These are phyloP conservation scores for Lactuca saligna DNA, from an alignment of 129 eudicot genomes.

Conservation along the genomic window DNA sequence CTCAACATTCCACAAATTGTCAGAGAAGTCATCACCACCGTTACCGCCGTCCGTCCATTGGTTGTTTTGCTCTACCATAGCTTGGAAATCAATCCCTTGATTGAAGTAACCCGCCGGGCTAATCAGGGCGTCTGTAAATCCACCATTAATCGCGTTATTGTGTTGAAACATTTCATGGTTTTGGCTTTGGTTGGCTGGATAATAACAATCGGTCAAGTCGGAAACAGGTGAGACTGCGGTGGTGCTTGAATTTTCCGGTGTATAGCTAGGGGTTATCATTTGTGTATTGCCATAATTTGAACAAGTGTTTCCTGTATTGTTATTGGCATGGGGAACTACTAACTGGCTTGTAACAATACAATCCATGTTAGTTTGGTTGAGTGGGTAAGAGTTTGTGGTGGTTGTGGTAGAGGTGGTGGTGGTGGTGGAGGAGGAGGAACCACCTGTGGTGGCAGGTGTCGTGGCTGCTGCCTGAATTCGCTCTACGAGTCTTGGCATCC, in stretches of 20 bases:
- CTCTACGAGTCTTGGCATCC: slow-evolving; percentile 95
- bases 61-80: slow-evolving; percentile 41
- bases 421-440: slow-evolving; percentile 42
- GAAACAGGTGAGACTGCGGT: slow-evolving; percentile 64
- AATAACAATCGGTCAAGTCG: slow-evolving; percentile 66
- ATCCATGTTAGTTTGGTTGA: slow-evolving; percentile 29
- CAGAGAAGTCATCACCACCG: slow-evolving; percentile 38
- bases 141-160: slow-evolving; percentile 27
- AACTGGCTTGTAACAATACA: slow-evolving; percentile 39
- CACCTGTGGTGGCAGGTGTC: slow-evolving; percentile 19
- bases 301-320: slow-evolving; percentile 21
- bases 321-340: slow-evolving; percentile 36
- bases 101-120: slow-evolving; percentile 60
- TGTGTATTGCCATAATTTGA: slow-evolving; percentile 32
- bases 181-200: slow-evolving; percentile 36
- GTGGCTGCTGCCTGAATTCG: slow-evolving; percentile 78
- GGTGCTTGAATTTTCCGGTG: slow-evolving; percentile 72
- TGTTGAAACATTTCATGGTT: slow-evolving; percentile 38
- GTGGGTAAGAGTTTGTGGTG: slow-evolving; percentile 34
- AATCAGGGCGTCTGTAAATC: slow-evolving; percentile 45
- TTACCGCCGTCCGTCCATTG: slow-evolving; percentile 55
- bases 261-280: slow-evolving; percentile 35
- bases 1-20: slow-evolving; percentile 74
- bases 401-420: slow-evolving; percentile 30
- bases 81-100: slow-evolving; percentile 49